Conservation (phyloP, 208 protist species). For the Acanthamoeba lenticulata region DNA sequence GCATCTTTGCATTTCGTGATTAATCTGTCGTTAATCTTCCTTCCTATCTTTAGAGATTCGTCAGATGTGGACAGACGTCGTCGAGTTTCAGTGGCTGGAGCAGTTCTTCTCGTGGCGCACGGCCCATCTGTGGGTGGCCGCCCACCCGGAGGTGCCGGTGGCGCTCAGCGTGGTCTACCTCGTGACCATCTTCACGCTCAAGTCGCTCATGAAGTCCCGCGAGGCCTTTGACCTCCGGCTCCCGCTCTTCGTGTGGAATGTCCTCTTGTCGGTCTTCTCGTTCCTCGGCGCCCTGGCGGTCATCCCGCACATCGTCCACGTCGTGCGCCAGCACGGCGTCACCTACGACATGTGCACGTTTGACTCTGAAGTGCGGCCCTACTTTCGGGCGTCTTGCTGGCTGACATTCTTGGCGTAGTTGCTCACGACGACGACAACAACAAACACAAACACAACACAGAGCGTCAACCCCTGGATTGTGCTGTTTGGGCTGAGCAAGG, state of each 20-base stretch:
- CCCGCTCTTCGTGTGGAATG: conserved; percentile 88
- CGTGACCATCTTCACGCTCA: background rate
- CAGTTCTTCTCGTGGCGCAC: background rate
- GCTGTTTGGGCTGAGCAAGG: conserved; percentile 84
- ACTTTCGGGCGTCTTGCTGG: too few species aligned
- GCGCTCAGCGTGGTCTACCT: conserved; percentile 24
- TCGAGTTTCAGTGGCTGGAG: conserved; percentile 1
- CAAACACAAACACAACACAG: too few species aligned
- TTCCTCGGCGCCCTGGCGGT: conserved; percentile 73
- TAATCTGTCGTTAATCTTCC: too few species aligned
- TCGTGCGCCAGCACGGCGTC: background rate
- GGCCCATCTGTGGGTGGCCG: background rate
- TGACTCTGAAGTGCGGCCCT: background rate
- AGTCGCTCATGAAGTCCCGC: conserved; percentile 82
- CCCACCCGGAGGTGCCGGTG: background rate
- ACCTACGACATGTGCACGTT: conserved; percentile 12
- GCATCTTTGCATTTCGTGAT: too few species aligned
- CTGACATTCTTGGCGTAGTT: too few species aligned
- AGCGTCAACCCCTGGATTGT: background rate
- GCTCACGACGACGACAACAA: too few species aligned
- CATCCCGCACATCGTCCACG: background rate
- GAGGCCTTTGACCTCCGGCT: conserved; percentile 81
- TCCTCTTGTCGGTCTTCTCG: conserved; percentile 88
- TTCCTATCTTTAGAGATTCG: too few species aligned
- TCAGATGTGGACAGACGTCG: background rate